Percentiles rank a stretch among this genome's conserved stretches.
Evolutionary conservation across 176 grass and related monocot genomes (phyloP).

Genomic region (Lolium multiflorum): DNA sequence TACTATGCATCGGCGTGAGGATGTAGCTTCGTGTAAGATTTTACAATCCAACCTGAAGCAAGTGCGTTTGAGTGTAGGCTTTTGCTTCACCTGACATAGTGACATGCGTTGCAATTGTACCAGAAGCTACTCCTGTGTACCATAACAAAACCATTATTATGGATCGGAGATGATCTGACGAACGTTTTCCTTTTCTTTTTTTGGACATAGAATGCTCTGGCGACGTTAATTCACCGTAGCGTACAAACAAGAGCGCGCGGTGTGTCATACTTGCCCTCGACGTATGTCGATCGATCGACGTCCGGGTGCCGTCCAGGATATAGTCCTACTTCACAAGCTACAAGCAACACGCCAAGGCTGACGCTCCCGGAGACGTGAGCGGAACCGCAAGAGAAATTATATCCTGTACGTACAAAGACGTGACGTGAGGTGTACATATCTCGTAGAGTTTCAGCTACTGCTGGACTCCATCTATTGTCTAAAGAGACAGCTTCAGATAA

Average conservation of each 20-base stretch:
- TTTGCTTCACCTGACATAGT: not conserved
- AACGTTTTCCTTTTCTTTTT: too few relatives aligned
- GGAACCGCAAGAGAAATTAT: not conserved
- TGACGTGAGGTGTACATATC: not conserved
- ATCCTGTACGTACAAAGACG: not conserved
- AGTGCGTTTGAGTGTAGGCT: not conserved
- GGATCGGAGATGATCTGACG: too few relatives aligned
- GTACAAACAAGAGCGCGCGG: not conserved
- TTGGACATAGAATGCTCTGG: too few relatives aligned
- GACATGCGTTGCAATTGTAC: too few relatives aligned
- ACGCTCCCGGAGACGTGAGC: conserved; percentile 8
- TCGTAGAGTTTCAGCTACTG: not conserved
- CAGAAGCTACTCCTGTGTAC: too few relatives aligned
- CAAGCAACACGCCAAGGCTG: conserved; percentile 14
- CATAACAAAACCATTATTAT: too few relatives aligned
- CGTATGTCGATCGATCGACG: not conserved
- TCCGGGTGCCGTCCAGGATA: not conserved
- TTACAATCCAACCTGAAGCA: not conserved
- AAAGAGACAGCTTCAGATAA: not conserved
- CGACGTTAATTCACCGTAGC: not conserved
- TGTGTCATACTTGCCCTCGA: not conserved
- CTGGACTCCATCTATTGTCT: not conserved
- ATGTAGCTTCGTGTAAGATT: too few relatives aligned
- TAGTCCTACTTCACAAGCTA: not conserved
- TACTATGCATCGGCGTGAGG: too few relatives aligned